Percentiles rank a stretch among this genome's conserved stretches.
These are phyloP conservation scores for Fagus sylvatica DNA, from an alignment of 306 rosid genomes.

Conservation along the genomic window DNA sequence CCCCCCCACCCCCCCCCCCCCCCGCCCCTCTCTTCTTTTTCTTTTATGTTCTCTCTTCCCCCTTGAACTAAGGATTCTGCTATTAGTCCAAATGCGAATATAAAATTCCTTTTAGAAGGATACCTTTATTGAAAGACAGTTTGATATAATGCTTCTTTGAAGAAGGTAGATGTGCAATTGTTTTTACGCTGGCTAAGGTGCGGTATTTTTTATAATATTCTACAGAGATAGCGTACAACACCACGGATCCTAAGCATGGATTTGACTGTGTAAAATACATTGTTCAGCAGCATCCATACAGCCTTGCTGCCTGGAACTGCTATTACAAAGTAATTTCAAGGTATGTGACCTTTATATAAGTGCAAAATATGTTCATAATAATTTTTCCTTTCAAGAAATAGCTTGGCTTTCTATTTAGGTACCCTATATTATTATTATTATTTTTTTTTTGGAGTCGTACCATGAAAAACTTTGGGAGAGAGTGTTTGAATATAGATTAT, in stretches of 20 bases:
- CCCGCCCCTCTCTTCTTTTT: not conserved
- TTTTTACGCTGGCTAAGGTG: slow-evolving; percentile 20
- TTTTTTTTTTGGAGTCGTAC: not conserved
- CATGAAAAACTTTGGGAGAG: not conserved
- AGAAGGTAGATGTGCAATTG: not conserved
- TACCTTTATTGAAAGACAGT: not conserved
- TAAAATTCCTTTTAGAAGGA: slow-evolving; percentile 1
- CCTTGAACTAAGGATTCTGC: slow-evolving; percentile 15
- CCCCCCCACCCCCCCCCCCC: too few relatives aligned
- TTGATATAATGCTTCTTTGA: slow-evolving; percentile 1
- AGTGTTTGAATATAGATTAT: not conserved
- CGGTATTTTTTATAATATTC: slow-evolving; percentile 6
- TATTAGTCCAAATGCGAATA: not conserved
- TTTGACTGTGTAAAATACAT: slow-evolving; percentile 79
- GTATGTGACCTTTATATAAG: slow-evolving; percentile 26
- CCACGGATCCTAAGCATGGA: slow-evolving; percentile 80
- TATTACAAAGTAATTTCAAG: slow-evolving; percentile 89
- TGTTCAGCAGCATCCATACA: slow-evolving; percentile 79
- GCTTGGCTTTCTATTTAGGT: not conserved
- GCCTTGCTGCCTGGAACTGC: slow-evolving; percentile 92
- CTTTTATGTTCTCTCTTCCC: slow-evolving; percentile 16
- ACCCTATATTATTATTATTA: not conserved
- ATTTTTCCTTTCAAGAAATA: not conserved
- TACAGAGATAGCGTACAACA: slow-evolving; percentile 84
- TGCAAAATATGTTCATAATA: not conserved